Evolutionary conservation across 139 green algal genomes (phyloP), one percentile per base, ranked within the genome.

Genomic region (Coelastrella sp.): DNA sequence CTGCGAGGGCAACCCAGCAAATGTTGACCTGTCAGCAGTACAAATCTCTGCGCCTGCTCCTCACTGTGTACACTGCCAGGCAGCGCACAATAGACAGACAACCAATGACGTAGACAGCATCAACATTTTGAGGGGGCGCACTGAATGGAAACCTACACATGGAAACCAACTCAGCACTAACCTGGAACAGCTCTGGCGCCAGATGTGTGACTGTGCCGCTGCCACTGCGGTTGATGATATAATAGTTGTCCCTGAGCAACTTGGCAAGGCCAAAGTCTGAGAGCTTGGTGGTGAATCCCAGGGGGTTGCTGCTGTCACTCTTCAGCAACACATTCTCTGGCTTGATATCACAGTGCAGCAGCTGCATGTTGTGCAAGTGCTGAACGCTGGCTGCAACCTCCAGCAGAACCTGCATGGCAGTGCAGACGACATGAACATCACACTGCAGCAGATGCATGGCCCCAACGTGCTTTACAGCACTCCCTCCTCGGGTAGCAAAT

Each of bases 271-370:
- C 94, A 89, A 96, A 96, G 90, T 96, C 94, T 9, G 79, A 90
- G 9, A 96, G 92, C 92, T 90, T 90, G 76, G 72, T 87, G 65
- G 57, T 68, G 68, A 91, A 91, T 65, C 88, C 88, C 66, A 91
- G 57, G 7, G 79, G 78, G 80, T 88, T 87, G 80, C 66, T 78
- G 57, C 58, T 63, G 61, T 94, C 76, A 66, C 84, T 84, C 84
- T 88, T 94, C 58, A 95, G 88, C 90, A 95, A 78, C 88, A 95
- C 91, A 81, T 95, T 95, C 79, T 95, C 93, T 3, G 91, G 91
- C 89, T 96, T 96, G 94, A 96, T 95, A 89, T 96, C 94, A 78
- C 94, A 96, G 91, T 96, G 94, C 78, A 96, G 93, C 82, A 96
- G 92, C 91, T 96, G 94, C 73, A 95, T 92, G 49, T 87, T 88